A percentile compares a stretch with the other conserved stretches of the same genome.
Evolutionary conservation across 352 stramenopile species (phyloP).

Genomic region (Globisporangium cederbergense): DNA sequence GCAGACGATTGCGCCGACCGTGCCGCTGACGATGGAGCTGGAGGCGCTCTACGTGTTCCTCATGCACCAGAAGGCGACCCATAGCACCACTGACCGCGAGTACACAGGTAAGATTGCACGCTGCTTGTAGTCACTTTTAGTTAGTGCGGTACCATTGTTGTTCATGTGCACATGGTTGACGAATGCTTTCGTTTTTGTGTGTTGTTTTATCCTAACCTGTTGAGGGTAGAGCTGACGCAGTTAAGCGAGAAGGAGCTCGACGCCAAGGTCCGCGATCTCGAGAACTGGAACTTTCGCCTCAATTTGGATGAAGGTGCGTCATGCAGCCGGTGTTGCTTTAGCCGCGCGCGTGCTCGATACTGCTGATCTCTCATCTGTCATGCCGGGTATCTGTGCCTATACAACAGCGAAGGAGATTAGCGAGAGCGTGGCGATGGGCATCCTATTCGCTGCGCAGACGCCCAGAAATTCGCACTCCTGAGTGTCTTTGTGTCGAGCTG

Average conservation of each 20-base stretch:
- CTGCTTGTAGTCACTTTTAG: constrained; percentile 5
- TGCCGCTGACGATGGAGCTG: constrained; percentile 49
- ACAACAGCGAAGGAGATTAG: constrained; percentile 35
- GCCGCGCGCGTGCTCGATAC: background rate
- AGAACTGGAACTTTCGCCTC: constrained; percentile 81
- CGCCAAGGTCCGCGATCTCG: constrained; percentile 65
- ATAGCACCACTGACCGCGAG: constrained; percentile 33
- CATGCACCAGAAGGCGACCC: constrained; percentile 33
- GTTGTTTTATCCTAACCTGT: background rate
- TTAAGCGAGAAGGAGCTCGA: constrained; percentile 69
- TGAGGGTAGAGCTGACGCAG: constrained; percentile 33
- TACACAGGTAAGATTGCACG: constrained; percentile 27
- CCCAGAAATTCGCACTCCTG: background rate
- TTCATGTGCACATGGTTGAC: background rate
- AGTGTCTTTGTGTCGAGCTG: background rate
- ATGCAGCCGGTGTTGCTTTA: background rate
- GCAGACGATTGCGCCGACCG: constrained; percentile 49
- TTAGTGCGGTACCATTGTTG: background rate
- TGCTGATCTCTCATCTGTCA: background rate
- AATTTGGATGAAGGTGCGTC: constrained; percentile 73
- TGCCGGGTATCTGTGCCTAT: background rate
- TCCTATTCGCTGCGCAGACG: constrained; percentile 18
- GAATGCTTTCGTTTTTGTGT: background rate
- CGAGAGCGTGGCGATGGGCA: constrained; percentile 41
- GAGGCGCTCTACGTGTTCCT: constrained; percentile 60